A percentile compares a stretch with the other conserved stretches of the same genome.
Evolutionary conservation across 192 early-diverging fungal species (phyloP).

Genomic region (Rhizoclosmatium sp.): DNA sequence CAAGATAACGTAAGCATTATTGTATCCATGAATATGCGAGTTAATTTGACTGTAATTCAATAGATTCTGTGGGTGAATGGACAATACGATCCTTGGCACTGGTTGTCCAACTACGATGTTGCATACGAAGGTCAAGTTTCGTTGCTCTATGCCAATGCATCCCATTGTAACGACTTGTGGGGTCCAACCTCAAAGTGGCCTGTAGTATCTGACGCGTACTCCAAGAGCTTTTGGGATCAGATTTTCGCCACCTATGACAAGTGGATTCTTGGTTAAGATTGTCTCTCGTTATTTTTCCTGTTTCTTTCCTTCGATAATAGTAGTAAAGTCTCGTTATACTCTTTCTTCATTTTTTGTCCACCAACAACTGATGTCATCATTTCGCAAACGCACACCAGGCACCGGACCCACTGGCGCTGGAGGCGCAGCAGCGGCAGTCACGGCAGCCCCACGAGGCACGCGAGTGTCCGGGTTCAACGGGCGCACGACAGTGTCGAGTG

Average conservation of each 20-base stretch:
- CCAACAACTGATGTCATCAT: too few relatives aligned
- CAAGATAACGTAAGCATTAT: too few relatives aligned
- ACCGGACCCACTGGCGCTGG: background rate
- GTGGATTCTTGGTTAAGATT: background rate
- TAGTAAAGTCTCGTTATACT: too few relatives aligned
- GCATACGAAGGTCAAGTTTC: background rate
- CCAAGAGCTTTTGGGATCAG: background rate
- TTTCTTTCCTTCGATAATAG: too few relatives aligned
- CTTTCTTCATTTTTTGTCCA: too few relatives aligned
- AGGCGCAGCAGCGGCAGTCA: background rate
- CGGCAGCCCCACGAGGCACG: conserved; percentile 65
- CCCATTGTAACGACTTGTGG: conserved; percentile 32
- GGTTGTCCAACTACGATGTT: conserved; percentile 21
- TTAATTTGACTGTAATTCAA: background rate
- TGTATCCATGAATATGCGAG: too few relatives aligned
- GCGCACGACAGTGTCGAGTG: conserved; percentile 80
- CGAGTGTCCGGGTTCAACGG: conserved; percentile 80
- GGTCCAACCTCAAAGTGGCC: conserved; percentile 12
- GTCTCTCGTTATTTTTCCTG: too few relatives aligned
- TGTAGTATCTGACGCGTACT: background rate
- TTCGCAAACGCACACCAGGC: too few relatives aligned
- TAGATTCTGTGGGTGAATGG: conserved; percentile 32
- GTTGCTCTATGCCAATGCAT: conserved; percentile 20
- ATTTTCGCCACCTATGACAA: conserved; percentile 7
- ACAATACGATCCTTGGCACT: conserved; percentile 25